Base-by-base conservation (phyloP, 2,329 filamentous ascomycete genomes). In the Fusarium hostae region DNA sequence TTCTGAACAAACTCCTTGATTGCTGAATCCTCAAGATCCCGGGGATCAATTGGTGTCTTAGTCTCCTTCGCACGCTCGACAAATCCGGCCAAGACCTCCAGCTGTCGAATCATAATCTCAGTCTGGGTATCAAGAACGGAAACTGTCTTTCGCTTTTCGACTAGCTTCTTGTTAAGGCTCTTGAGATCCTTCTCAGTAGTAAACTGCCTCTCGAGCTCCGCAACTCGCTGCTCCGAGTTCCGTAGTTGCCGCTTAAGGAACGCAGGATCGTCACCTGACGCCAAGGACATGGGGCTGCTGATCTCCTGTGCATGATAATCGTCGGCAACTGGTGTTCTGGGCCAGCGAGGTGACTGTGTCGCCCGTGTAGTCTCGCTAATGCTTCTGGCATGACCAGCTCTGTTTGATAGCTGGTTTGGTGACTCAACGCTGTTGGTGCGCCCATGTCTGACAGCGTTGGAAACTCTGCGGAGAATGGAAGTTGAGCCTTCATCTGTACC, bases 141-240 rank as follows among this genome's bases (percentile, higher is more conserved):
- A 80, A 99, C 96, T 0, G 96, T 98, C 77, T 97, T 97, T 64
- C 96, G 89, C 84, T 98, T 98, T 81, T 98, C 95, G 39, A 93
- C 87, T 28, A 98, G 85, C 79, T 95, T 95, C 75, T 92, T 94
- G 81, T 97, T 97, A 34, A 97, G 90, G 75, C 91, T 92, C 81
- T 92, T 92, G 28, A 91, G 80, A 63, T 90, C 88, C 73, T 89
- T 89, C 71, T 90, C 89, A 5, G 86, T 87, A 52, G 83, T 86
- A 76, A 94, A 93, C 72, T 94, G 91, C n/a, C 90, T 87, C 80
- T 95, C 92, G 57, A 99, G 88, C 81, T 98, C 95, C 3, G 93
- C 90, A 58, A 98, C 94, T 66, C 91, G 89, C 79, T 95, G 92
- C 75, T 97, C 94, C 12, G 92, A 94, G 70, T 90, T 92, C 61